Evolutionary conservation across 2,329 filamentous ascomycete species (phyloP).

Genomic region (Penicillium psychrosexuale): DNA sequence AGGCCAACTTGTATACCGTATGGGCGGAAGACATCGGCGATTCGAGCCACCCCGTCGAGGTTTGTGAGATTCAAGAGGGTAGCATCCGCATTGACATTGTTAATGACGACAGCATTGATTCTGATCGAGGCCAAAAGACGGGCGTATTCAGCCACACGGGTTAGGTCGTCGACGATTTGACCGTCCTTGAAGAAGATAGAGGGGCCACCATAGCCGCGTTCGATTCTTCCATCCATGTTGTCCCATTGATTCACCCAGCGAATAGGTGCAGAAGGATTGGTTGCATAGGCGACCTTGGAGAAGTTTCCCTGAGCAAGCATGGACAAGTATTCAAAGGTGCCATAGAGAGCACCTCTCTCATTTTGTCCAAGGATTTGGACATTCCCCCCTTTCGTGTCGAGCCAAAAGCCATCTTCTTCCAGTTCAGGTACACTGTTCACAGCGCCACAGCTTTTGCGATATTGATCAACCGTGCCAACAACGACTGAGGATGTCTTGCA

Average conservation of each 20-base stretch:
- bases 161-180: conserved; percentile 55
- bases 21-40: conserved; percentile 64
- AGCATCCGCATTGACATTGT: conserved; percentile 70
- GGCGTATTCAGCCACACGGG: conserved; percentile 60
- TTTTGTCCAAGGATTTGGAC: conserved; percentile 45
- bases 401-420: conserved; percentile 55
- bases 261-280: conserved; percentile 59
- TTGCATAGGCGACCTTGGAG: conserved; percentile 46
- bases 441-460: conserved; percentile 23
- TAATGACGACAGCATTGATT: conserved; percentile 65
- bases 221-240: conserved; percentile 64
- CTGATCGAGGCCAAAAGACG: conserved; percentile 64
- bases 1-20: conserved; percentile 65
- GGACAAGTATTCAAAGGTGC: conserved; percentile 66
- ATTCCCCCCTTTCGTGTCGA: conserved; percentile 47
- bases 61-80: conserved; percentile 56
- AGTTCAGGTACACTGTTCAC: conserved; percentile 24
- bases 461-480: conserved; percentile 34
- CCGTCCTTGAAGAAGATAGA: conserved; percentile 67
- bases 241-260: conserved; percentile 74
- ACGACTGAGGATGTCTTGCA: conserved; percentile 23
- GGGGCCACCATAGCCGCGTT: conserved; percentile 64
- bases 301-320: conserved; percentile 61
- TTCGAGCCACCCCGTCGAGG: conserved; percentile 58
- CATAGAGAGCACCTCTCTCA: conserved; percentile 67